Base-by-base conservation (phyloP, 768 basidiomycete genomes). In the Hypsizygus marmoreus region DNA sequence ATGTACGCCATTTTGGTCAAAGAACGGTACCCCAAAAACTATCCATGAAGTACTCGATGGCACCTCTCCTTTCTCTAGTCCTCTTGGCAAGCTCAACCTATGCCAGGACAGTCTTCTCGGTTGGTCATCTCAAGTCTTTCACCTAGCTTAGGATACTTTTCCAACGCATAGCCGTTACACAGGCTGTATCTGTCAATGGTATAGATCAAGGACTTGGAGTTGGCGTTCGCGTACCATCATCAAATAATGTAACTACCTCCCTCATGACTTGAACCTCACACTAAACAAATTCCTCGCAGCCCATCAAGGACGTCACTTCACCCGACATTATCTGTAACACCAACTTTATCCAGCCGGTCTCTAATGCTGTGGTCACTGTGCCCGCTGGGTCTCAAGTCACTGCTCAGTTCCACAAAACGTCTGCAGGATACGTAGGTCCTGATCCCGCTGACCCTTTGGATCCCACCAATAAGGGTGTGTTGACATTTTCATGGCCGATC, bases 91-190 rank as follows among this genome's bases (percentile, higher is more conserved):
- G 45, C 29, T 44, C 56, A 25, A 64, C 56, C 14, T 59, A 62
- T 33, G 70, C 69, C 13, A 72, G 72, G 51, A 71, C 72, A 23
- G 74, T 76, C 32, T 74, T 76, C 60, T 73, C 74, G 54, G 72
- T 70, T n/a, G n/a, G n/a, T n/a, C n/a, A n/a, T n/a, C n/a, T n/a
- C n/a, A 39, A 6, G 65, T 55, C 26, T 14, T 47, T 6, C 22
- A 16, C 34, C 20, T 24, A 14, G 12, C 20, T 13, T n/a, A 19
- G 19, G 10, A 28, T 19, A 29, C 39, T 24, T 8, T 17, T 40
- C 19, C 40, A 22, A 34, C 30, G 25, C 22, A 46, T 39, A 23
- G 20, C 6, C 30, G 3, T 19, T 4, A 7, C 2, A 12, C 26
- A 72, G 70, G 65, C 67, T 33, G 14, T 77, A 20, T 73, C 71